phyloP scores from a whole-genome alignment of 164 flowering plant species.

The Stephania japonica region DNA sequence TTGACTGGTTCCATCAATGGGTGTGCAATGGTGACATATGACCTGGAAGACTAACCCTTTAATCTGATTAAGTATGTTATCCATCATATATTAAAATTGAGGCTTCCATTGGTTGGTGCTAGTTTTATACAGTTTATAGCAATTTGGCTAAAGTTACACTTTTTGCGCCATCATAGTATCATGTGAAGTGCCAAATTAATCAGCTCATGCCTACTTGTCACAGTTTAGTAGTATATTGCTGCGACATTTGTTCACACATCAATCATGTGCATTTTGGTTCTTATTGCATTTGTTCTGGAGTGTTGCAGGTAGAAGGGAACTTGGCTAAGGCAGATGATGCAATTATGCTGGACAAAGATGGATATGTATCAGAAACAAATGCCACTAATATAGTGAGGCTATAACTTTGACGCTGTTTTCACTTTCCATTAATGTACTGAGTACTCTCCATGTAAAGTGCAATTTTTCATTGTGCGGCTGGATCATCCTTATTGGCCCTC shows the following conservation, averaged over 20 bases:
- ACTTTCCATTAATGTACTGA: neutral
- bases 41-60: neutral
- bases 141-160: neutral
- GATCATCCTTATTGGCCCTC: neutral
- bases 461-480: neutral
- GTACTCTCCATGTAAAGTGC: neutral
- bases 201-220: neutral
- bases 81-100: neutral
- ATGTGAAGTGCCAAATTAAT: neutral
- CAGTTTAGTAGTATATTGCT: neutral
- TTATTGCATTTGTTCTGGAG: conserved; percentile 2
- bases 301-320: conserved; percentile 82
- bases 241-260: neutral
- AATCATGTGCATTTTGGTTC: neutral
- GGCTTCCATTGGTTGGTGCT: neutral
- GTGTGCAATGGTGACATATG: neutral
- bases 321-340: conserved; percentile 86
- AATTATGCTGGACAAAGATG: conserved; percentile 96
- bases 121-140: neutral
- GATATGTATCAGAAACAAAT: conserved; percentile 98
- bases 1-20: neutral
- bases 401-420: neutral
- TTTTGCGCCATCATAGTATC: neutral
- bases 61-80: neutral
- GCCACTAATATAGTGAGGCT: conserved; percentile 86